A percentile compares a stretch with the other conserved stretches of the same genome.
phyloP scores from a whole-genome alignment of 805 yeast species.

The Barnettozyma siamensis region DNA sequence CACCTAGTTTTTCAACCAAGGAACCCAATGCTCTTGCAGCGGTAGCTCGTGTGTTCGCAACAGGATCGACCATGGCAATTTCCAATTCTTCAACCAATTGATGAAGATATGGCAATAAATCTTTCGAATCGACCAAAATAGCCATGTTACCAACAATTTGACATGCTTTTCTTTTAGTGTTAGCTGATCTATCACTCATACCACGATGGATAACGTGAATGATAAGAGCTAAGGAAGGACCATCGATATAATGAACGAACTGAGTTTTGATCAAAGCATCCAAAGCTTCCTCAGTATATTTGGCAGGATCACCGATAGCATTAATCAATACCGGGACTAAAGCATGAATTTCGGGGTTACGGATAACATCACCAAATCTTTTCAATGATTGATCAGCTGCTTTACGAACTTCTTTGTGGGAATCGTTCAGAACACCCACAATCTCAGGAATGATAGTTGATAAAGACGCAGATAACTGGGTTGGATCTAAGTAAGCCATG shows the following conservation, averaged over 20 bases:
- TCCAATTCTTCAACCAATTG: slow-evolving; percentile 78
- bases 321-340: slow-evolving; percentile 80
- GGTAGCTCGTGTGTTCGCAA: slow-evolving; percentile 93
- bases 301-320: slow-evolving; percentile 96
- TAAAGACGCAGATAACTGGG: slow-evolving; percentile 84
- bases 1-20: slow-evolving; percentile 92
- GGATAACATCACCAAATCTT: slow-evolving; percentile 92
- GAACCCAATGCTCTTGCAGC: slow-evolving; percentile 98
- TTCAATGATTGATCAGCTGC: slow-evolving; percentile 89
- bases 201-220: slow-evolving; percentile 95
- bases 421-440: slow-evolving; percentile 88
- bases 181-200: slow-evolving; percentile 90
- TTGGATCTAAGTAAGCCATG: slow-evolving; percentile 96
- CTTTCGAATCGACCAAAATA: slow-evolving; percentile 83
- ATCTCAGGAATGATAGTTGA: slow-evolving; percentile 93
- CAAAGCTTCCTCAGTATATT: slow-evolving; percentile 79
- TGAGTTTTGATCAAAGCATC: slow-evolving; percentile 84
- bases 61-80: slow-evolving; percentile 96
- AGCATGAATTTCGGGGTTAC: slow-evolving; percentile 95
- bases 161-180: slow-evolving; percentile 87
- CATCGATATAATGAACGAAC: slow-evolving; percentile 96
- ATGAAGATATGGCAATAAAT: slow-evolving; percentile 76
- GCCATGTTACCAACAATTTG: slow-evolving; percentile 99
- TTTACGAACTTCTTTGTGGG: slow-evolving; percentile 94
- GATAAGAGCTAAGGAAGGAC: slow-evolving; percentile 92